These are phyloP conservation scores for Drechslerella stenobrocha DNA, from an alignment of 2,329 filamentous ascomycete species.

Conservation along the genomic window DNA sequence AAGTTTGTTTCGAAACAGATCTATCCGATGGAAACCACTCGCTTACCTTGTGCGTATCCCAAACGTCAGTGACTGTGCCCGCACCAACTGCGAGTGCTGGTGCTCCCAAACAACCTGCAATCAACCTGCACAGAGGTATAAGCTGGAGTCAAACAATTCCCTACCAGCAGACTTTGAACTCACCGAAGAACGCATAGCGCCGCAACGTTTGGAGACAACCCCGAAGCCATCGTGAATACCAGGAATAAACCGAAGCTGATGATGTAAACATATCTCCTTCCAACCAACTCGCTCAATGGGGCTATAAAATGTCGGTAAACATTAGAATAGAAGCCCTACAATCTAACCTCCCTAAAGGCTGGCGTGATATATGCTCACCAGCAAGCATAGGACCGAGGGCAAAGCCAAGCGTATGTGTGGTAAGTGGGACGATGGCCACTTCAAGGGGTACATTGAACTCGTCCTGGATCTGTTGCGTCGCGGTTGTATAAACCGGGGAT, in stretches of 20 bases:
- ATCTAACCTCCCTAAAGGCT: constrained; percentile 35
- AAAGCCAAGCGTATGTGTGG: constrained; percentile 50
- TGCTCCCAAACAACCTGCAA: constrained; percentile 55
- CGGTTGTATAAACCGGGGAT: constrained; percentile 49
- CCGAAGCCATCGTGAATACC: constrained; percentile 52
- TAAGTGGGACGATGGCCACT: constrained; percentile 49
- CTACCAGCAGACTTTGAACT: background rate
- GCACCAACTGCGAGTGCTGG: constrained; percentile 60
- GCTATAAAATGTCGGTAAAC: constrained; percentile 28
- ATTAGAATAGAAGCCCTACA: constrained; percentile 16
- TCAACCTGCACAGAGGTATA: constrained; percentile 55
- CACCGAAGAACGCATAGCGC: constrained; percentile 34
- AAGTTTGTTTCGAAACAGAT: background rate
- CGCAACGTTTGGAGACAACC: constrained; percentile 50
- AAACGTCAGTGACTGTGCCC: constrained; percentile 61
- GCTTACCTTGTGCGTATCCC: constrained; percentile 48
- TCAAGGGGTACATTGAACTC: constrained; percentile 47
- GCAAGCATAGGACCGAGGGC: constrained; percentile 51
- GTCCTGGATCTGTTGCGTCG: constrained; percentile 40
- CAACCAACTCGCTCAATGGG: constrained; percentile 44
- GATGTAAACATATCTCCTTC: constrained; percentile 52
- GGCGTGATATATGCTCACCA: constrained; percentile 32
- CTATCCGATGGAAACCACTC: background rate
- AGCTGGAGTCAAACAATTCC: constrained; percentile 44
- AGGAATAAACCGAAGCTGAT: constrained; percentile 52